Evolutionary conservation across 2,329 filamentous ascomycete species (phyloP).

Genomic region (Boeremia lycopersici): DNA sequence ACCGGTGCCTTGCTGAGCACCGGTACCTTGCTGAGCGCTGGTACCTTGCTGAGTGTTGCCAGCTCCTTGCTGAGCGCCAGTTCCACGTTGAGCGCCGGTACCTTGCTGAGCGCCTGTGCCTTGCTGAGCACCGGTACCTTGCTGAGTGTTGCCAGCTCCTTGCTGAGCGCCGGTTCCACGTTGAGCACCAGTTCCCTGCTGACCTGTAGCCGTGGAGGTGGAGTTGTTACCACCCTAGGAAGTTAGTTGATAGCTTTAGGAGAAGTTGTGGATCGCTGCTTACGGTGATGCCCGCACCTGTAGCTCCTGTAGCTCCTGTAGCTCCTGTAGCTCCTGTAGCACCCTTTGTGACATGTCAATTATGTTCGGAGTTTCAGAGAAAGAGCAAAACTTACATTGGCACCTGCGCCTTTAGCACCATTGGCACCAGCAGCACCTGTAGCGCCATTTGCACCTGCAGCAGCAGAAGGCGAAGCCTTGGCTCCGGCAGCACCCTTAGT

Average conservation of each 20-base stretch:
- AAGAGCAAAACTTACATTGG: background rate
- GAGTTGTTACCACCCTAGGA: conserved; percentile 9
- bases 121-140: background rate
- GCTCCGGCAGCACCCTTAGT: conserved; percentile 2
- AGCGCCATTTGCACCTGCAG: too few species aligned
- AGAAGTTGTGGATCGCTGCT: background rate
- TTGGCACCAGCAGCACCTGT: background rate
- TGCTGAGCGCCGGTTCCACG: background rate
- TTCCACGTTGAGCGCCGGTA: background rate
- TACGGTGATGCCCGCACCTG: conserved; percentile 1
- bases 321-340: conserved; percentile 1
- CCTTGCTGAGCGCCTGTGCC: background rate
- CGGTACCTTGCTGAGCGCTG: background rate
- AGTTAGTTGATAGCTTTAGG: background rate
- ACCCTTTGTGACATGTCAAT: background rate
- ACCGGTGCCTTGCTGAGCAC: background rate
- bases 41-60: background rate
- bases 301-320: conserved; percentile 4
- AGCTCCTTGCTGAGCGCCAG: background rate
- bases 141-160: background rate
- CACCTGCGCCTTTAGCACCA: background rate
- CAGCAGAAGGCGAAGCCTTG: too few species aligned
- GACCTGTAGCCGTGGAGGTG: conserved; percentile 6
- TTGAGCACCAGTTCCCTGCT: background rate
- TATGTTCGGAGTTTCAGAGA: background rate